Conservation (phyloP, 139 green algal species). For the Asterochloris sp. region DNA sequence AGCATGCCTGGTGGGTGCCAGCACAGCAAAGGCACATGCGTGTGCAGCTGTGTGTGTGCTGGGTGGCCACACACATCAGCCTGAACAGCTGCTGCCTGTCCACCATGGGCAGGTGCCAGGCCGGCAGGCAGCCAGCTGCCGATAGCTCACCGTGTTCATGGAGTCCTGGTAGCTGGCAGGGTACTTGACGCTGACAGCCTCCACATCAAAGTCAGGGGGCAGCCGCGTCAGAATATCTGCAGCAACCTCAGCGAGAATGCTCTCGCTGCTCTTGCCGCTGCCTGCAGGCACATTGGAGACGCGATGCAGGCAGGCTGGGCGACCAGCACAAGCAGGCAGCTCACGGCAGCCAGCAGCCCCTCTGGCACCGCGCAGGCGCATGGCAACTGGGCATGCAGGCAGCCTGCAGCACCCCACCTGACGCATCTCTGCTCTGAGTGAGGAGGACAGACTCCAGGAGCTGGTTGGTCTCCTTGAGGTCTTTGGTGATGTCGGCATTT, state of each 20-base stretch:
- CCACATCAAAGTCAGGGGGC: slow-evolving; percentile 44
- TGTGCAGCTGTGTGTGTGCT: too few relatives aligned
- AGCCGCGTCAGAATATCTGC: slow-evolving; percentile 35
- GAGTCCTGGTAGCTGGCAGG: slow-evolving; percentile 75
- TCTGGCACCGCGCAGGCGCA: neutral
- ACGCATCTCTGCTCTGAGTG: slow-evolving; percentile 34
- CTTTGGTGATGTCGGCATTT: slow-evolving; percentile 76
- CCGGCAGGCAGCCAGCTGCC: too few relatives aligned
- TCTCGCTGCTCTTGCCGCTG: slow-evolving; percentile 28
- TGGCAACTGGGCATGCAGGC: neutral
- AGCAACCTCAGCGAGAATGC: slow-evolving; percentile 27
- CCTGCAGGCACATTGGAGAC: neutral
- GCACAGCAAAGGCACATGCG: too few relatives aligned
- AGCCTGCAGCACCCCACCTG: neutral
- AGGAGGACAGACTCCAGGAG: slow-evolving; percentile 37
- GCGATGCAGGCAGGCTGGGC: neutral
- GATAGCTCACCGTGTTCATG: slow-evolving; percentile 71
- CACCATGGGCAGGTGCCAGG: too few relatives aligned
- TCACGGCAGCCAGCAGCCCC: neutral
- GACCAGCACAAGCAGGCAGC: neutral
- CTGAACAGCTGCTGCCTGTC: too few relatives aligned
- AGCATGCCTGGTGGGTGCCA: too few relatives aligned
- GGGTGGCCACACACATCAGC: too few relatives aligned
- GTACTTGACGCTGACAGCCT: slow-evolving; percentile 55
- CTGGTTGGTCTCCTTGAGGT: slow-evolving; percentile 45